Percentiles rank a stretch among this genome's conserved stretches.
These are phyloP conservation scores for Aspergillus kassunensis DNA, from an alignment of 495 filamentous ascomycete genomes.

Conservation along the genomic window DNA sequence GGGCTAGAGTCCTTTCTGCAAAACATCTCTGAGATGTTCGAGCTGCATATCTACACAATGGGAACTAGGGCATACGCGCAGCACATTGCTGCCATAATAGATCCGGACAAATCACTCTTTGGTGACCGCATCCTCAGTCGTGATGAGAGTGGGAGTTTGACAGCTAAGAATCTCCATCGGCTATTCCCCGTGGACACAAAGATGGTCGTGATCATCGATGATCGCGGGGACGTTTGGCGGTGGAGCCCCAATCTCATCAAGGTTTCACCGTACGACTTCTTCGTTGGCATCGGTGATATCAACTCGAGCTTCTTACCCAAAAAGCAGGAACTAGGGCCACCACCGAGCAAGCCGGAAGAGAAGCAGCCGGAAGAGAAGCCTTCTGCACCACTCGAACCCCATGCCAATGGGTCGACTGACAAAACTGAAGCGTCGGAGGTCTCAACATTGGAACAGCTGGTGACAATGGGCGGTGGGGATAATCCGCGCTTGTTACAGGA, in stretches of 20 bases:
- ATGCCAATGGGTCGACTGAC: conserved; percentile 31
- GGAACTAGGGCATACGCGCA: conserved; percentile 92
- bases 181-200: conserved; percentile 96
- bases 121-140: conserved; percentile 92
- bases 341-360: conserved; percentile 13
- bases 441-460: conserved; percentile 68
- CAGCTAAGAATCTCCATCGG: conserved; percentile 81
- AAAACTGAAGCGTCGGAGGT: conserved; percentile 34
- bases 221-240: conserved; percentile 95
- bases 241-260: conserved; percentile 94
- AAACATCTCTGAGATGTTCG: conserved; percentile 75
- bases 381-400: conserved; percentile 26
- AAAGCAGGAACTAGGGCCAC: conserved; percentile 62
- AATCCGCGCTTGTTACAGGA: conserved; percentile 66
- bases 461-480: conserved; percentile 70
- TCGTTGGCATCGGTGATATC: conserved; percentile 96
- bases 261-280: conserved; percentile 93
- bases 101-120: conserved; percentile 85
- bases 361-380: conserved; percentile 21
- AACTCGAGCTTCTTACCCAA: conserved; percentile 97
- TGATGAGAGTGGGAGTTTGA: conserved; percentile 92
- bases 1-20: conserved; percentile 80
- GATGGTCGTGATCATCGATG: conserved; percentile 99
- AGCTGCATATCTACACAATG: conserved; percentile 99
- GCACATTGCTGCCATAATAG: conserved; percentile 87